These are phyloP conservation scores for Colletotrichum lentis DNA, from an alignment of 2,329 filamentous ascomycete genomes.

Conservation along the genomic window DNA sequence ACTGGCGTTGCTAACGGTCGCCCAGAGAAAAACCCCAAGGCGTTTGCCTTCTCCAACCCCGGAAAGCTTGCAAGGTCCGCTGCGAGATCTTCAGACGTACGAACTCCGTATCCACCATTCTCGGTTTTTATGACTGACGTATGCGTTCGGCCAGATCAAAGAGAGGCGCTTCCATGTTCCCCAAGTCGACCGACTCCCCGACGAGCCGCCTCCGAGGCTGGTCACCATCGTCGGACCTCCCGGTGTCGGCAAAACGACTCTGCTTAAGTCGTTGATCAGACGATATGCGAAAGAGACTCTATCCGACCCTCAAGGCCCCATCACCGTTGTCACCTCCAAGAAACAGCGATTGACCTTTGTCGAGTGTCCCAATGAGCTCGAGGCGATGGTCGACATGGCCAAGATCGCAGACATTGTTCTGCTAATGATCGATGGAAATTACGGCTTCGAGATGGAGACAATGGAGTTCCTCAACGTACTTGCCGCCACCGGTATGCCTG, in stretches of 20 bases:
- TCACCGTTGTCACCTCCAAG: constrained; percentile 97
- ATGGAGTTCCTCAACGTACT: constrained; percentile 99
- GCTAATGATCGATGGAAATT: constrained; percentile 98
- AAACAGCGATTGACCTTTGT: constrained; percentile 93
- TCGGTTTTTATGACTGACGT: background rate
- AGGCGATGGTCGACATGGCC: constrained; percentile 95
- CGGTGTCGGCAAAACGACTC: constrained; percentile 92
- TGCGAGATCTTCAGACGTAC: constrained; percentile 75
- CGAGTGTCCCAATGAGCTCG: constrained; percentile 96
- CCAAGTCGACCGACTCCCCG: constrained; percentile 91
- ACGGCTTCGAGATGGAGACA: constrained; percentile 99
- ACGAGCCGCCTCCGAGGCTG: constrained; percentile 92
- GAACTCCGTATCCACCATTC: constrained; percentile 32
- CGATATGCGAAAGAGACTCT: constrained; percentile 96
- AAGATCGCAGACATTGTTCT: constrained; percentile 98
- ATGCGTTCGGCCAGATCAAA: constrained; percentile 70
- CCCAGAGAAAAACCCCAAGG: constrained; percentile 83
- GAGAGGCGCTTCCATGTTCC: constrained; percentile 97
- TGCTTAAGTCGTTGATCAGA: constrained; percentile 92
- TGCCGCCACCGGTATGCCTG: constrained; percentile 95
- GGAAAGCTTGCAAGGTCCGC: constrained; percentile 81
- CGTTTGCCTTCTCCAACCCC: constrained; percentile 84
- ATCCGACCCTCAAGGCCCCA: constrained; percentile 85
- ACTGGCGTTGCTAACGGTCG: constrained; percentile 39
- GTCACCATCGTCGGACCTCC: constrained; percentile 95